Evolutionary conservation across 177 flowering plant species (phyloP).

Genomic region (Telopea speciosissima): DNA sequence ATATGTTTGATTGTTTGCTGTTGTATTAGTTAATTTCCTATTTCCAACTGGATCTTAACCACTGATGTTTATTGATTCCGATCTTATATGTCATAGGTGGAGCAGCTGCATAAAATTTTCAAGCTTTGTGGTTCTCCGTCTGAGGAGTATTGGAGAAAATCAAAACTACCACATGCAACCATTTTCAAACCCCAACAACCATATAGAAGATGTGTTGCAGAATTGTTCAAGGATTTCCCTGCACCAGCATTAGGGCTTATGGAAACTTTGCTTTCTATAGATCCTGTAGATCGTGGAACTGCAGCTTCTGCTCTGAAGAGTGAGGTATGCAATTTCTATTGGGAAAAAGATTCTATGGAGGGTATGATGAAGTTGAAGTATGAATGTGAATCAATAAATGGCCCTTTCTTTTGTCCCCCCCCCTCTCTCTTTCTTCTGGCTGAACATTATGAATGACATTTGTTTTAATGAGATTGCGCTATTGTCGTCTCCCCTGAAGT

Average conservation of each 20-base stretch:
- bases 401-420: too few species aligned
- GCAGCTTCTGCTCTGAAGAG: constrained; percentile 1
- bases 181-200: constrained; percentile 97
- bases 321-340: neutral
- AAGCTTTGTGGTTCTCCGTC: constrained; percentile 97
- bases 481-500: too few species aligned
- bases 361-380: too few species aligned
- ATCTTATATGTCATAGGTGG: constrained; percentile 47
- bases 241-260: constrained; percentile 73
- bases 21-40: too few species aligned
- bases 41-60: too few species aligned
- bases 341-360: too few species aligned
- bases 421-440: too few species aligned
- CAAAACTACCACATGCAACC: constrained; percentile 97
- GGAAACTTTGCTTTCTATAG: constrained; percentile 75
- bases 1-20: too few species aligned
- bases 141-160: constrained; percentile 94
- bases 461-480: too few species aligned
- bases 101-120: constrained; percentile 34
- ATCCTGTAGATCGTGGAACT: constrained; percentile 14
- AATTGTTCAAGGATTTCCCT: constrained; percentile 88
- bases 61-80: too few species aligned
- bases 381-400: too few species aligned
- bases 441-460: too few species aligned
- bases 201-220: constrained; percentile 74